Evolutionary conservation across 768 basidiomycete species (phyloP).

Genomic region (Xerocomus brunneocitrinus): DNA sequence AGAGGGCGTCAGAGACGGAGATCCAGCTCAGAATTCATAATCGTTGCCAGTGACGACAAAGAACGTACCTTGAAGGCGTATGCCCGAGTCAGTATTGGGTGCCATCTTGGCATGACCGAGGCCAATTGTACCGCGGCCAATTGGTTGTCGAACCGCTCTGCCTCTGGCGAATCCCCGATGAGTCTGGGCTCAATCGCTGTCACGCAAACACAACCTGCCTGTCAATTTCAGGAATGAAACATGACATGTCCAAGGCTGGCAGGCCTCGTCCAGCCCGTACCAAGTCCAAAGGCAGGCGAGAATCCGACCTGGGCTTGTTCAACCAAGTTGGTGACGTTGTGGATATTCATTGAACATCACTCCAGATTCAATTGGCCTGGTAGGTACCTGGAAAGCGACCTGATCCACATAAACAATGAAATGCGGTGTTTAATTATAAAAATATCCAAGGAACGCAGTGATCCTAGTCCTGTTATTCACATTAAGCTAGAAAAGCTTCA

Average conservation of each 20-base stretch:
- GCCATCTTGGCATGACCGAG: conserved; percentile 4
- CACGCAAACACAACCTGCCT: conserved; percentile 1
- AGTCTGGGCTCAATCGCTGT: conserved; percentile 20
- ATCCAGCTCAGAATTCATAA: conserved; percentile 25
- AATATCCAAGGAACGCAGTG: neutral
- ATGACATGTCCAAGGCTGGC: conserved; percentile 6
- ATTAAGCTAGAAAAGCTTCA: conserved; percentile 1
- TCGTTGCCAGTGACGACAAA: conserved; percentile 23
- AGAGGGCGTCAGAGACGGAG: conserved; percentile 9
- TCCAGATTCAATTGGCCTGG: conserved; percentile 1
- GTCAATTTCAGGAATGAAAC: conserved; percentile 9
- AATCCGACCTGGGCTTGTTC: conserved; percentile 6
- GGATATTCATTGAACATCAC: neutral
- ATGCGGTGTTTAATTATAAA: neutral
- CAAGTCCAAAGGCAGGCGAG: conserved; percentile 4
- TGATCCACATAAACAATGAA: conserved; percentile 21
- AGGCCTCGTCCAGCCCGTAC: neutral
- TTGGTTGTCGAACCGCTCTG: conserved; percentile 2
- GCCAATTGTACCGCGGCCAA: conserved; percentile 5
- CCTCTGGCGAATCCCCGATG: conserved; percentile 24
- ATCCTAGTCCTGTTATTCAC: conserved; percentile 4
- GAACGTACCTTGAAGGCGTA: conserved; percentile 13
- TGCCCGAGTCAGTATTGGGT: conserved; percentile 2
- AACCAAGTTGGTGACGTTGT: neutral
- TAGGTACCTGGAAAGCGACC: conserved; percentile 10